Base-by-base conservation (phyloP, 1,284 basidiomycete species). In the Pterula multifida region DNA sequence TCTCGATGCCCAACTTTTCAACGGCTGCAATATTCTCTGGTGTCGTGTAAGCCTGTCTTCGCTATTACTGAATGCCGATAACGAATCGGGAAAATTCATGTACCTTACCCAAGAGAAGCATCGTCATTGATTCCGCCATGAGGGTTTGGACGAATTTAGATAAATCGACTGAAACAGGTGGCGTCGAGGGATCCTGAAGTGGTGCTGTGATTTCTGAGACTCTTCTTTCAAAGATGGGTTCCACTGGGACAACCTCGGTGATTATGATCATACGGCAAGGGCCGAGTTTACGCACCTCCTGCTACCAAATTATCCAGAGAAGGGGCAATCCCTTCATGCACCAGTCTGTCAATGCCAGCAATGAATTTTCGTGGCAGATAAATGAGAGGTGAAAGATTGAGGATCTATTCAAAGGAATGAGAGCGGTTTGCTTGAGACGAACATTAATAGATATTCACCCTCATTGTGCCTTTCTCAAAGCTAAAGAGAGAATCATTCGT, bases 391-490 rank as follows among this genome's bases (percentile, higher is more conserved):
- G 51, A 49, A 3, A 57, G 45, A 47, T 59, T 57, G 32, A 58
- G 50, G 22, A 55, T 36, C 51, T 55, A 25, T 32, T 15, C 6
- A 32, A 44, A 3, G 32, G 36, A 12, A 26, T 1, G 15, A 13
- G 12, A 21, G 2, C 2, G n/a, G 23, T 35, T 19, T 6, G 19
- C n/a, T 52, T 17, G 26, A 11, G 21, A 22, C 45, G 23, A 22
- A 17, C 19, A 35, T 11, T 3, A 19, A 22, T 36, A 17, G 13
- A 19, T 15, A 51, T 58, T 32, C 39, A 67, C 63, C 24, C 56
- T 60, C 9, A 62, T 58, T n/a, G 61, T 62, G 3, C 63, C 65
- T 46, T 60, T 54, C 51, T 67, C 64, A 50, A 67, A 66, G 51
- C 65, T 65, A 52, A 66, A 64, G 1, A 58, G 51, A 6, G 57